A percentile compares a stretch with the other conserved stretches of the same genome.
Conservation (phyloP, 148 eudicot genomes). For the Silene latifolia region DNA sequence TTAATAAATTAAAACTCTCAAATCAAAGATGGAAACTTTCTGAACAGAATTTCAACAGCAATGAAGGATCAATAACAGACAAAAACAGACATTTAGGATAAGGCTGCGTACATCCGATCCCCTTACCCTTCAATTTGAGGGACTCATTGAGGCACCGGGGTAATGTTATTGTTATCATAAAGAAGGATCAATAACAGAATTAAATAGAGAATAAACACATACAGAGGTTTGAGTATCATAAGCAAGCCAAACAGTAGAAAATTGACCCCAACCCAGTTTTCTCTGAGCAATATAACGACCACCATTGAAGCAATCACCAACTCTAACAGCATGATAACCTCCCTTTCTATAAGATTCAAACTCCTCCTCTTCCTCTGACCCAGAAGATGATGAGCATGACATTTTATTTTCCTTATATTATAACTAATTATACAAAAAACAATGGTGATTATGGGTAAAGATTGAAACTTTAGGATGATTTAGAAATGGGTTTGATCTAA, state of each 20-base stretch:
- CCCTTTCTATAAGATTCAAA: constrained; percentile 76
- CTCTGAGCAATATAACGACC: constrained; percentile 84
- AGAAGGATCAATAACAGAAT: background rate
- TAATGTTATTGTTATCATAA: too few relatives aligned
- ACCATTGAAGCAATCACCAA: constrained; percentile 69
- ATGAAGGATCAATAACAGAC: background rate
- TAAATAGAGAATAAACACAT: constrained; percentile 21
- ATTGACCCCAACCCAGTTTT: constrained; percentile 91
- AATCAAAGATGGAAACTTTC: background rate
- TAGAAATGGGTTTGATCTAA: constrained; percentile 8
- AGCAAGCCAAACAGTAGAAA: constrained; percentile 95
- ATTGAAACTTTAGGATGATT: constrained; percentile 9
- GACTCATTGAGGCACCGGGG: background rate
- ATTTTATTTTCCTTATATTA: constrained; percentile 11
- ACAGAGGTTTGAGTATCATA: constrained; percentile 64
- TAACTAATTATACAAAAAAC: background rate
- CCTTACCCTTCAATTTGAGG: background rate
- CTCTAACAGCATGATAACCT: constrained; percentile 82
- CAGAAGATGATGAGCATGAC: constrained; percentile 84
- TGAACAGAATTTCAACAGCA: background rate
- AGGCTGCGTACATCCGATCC: too few relatives aligned
- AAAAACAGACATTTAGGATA: too few relatives aligned
- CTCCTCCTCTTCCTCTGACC: constrained; percentile 83
- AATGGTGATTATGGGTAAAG: background rate
- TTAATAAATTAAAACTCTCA: background rate